Evolutionary conservation across 768 basidiomycete genomes (phyloP).

Genomic region (Lactarius sanguifluus): DNA sequence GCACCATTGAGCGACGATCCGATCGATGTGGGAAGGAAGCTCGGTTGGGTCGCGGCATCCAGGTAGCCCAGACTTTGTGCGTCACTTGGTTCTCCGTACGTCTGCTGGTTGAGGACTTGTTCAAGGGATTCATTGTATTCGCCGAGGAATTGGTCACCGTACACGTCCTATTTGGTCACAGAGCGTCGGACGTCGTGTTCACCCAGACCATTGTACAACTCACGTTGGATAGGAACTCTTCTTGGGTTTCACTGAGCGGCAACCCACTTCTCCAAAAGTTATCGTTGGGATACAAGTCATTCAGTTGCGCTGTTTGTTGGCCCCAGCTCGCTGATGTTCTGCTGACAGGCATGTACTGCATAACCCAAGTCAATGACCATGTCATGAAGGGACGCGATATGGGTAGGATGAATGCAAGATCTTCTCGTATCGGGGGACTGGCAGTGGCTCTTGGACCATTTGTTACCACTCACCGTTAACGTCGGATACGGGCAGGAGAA

Average conservation of each 20-base stretch:
- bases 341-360: slow-evolving; percentile 8
- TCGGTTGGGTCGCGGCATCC: not conserved
- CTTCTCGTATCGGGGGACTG: not conserved
- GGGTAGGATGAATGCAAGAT: not conserved
- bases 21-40: not conserved
- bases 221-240: not conserved
- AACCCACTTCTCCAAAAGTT: not conserved
- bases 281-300: not conserved
- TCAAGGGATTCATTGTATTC: not conserved
- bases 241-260: not conserved
- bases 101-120: not conserved
- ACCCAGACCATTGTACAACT: not conserved
- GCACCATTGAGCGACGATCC: not conserved
- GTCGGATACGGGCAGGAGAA: not conserved
- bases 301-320: not conserved
- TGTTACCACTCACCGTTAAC: not conserved
- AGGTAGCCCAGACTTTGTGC: too few relatives aligned
- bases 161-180: not conserved
- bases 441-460: not conserved
- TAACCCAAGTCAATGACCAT: slow-evolving; percentile 5
- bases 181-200: not conserved
- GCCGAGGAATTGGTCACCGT: not conserved
- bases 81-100: not conserved
- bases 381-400: not conserved
- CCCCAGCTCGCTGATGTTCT: not conserved